Conservation (phyloP, 1,284 basidiomycete genomes). For the Ceratorhiza oryzae-sativae region DNA sequence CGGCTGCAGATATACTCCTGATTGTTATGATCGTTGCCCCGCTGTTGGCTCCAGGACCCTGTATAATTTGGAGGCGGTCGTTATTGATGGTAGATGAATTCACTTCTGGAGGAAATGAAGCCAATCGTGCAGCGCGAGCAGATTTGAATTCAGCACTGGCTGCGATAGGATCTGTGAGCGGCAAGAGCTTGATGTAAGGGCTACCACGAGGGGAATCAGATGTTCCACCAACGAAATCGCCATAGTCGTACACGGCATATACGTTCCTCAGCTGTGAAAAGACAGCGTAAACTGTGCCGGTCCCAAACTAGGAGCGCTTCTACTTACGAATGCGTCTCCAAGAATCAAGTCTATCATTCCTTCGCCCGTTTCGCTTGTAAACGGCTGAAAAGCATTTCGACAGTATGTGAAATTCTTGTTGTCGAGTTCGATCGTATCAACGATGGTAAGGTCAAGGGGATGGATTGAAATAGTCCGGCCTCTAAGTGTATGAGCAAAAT, state of each 20-base stretch:
- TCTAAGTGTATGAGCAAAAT: background rate
- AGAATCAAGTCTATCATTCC: constrained; percentile 12
- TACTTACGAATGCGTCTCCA: constrained; percentile 1
- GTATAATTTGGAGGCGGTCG: background rate
- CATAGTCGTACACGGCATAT: constrained; percentile 20
- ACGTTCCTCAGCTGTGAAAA: constrained; percentile 5
- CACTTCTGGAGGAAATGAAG: constrained; percentile 1
- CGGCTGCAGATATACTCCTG: background rate
- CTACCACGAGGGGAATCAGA: background rate
- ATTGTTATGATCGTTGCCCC: background rate
- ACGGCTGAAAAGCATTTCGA: constrained; percentile 1
- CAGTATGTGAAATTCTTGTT: constrained; percentile 11
- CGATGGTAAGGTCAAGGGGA: background rate
- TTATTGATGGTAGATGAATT: constrained; percentile 1
- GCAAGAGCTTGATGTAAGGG: constrained; percentile 23
- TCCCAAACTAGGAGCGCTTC: background rate
- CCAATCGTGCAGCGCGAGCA: constrained; percentile 10
- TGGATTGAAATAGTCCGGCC: constrained; percentile 15
- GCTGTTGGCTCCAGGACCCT: background rate
- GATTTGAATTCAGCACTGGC: constrained; percentile 21
- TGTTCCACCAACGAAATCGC: background rate
- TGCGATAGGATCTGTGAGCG: constrained; percentile 15
- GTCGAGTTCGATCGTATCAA: background rate
- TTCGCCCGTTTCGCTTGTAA: background rate
- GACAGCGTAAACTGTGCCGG: background rate